Evolutionary conservation across 2,329 filamentous ascomycete genomes (phyloP).

Genomic region (Epichloe elymi): DNA sequence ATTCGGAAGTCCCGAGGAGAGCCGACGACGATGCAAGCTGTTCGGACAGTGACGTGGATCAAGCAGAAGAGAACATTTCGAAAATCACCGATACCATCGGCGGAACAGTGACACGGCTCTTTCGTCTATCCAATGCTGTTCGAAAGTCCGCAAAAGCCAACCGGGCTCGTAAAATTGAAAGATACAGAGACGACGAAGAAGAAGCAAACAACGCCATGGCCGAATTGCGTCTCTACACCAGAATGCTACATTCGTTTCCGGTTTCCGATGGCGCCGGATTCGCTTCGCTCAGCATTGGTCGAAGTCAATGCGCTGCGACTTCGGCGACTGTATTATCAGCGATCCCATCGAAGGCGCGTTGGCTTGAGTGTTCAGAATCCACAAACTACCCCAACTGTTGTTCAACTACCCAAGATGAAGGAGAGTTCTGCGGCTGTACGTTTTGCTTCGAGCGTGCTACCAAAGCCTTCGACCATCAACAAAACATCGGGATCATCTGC

Average conservation of each 20-base stretch:
- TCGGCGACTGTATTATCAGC: neutral
- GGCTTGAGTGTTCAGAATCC: neutral
- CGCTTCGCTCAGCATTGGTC: slow-evolving; percentile 11
- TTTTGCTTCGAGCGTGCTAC: no score
- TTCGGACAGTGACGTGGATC: no score
- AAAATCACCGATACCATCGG: slow-evolving; percentile 5
- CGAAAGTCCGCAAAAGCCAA: slow-evolving; percentile 15
- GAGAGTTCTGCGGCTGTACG: no score
- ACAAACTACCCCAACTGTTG: neutral
- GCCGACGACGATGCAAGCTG: no score
- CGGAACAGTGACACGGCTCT: slow-evolving; percentile 16
- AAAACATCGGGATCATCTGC: no score
- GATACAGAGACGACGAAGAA: slow-evolving; percentile 14
- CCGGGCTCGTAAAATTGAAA: slow-evolving; percentile 11
- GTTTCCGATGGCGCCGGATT: slow-evolving; percentile 13
- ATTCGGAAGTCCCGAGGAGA: no score
- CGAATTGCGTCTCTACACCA: slow-evolving; percentile 16
- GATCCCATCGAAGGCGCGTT: neutral
- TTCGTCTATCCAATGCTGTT: slow-evolving; percentile 15
- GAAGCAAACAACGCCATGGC: slow-evolving; percentile 15
- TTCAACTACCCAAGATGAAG: no score
- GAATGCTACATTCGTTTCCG: slow-evolving; percentile 16
- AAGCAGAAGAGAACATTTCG: no score
- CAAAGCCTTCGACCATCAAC: no score
- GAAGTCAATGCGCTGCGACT: neutral